A percentile compares a stretch with the other conserved stretches of the same genome.
Evolutionary conservation across 768 basidiomycete genomes (phyloP).

Genomic region (Leccinum broughii): DNA sequence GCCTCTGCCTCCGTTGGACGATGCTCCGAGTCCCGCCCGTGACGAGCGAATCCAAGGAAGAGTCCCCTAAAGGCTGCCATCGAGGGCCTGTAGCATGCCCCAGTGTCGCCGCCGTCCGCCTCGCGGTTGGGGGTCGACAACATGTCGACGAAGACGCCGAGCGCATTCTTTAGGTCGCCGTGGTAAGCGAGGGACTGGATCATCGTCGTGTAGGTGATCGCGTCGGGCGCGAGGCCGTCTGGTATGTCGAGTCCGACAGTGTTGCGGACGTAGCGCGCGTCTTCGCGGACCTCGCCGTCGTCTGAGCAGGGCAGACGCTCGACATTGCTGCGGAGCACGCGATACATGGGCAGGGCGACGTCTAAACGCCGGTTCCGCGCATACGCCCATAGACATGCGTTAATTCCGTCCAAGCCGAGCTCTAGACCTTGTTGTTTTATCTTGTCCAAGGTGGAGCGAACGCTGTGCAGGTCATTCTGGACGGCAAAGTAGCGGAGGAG

Average conservation of each 20-base stretch:
- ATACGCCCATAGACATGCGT: constrained; percentile 72
- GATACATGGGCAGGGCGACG: constrained; percentile 62
- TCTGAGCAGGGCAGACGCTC: constrained; percentile 36
- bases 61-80: constrained; percentile 64
- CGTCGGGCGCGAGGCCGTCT: constrained; percentile 51
- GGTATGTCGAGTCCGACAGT: constrained; percentile 47
- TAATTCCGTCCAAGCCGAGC: constrained; percentile 65
- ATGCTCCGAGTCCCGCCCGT: constrained; percentile 40
- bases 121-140: constrained; percentile 45
- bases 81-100: constrained; percentile 42
- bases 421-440: constrained; percentile 52
- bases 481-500: constrained; percentile 56
- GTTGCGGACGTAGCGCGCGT: constrained; percentile 40
- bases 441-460: constrained; percentile 54
- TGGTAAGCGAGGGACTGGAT: constrained; percentile 72
- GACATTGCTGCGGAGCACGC: constrained; percentile 56
- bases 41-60: constrained; percentile 72
- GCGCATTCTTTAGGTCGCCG: constrained; percentile 58
- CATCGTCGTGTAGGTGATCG: constrained; percentile 64
- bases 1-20: not conserved
- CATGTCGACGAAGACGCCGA: constrained; percentile 70
- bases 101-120: constrained; percentile 25
- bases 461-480: constrained; percentile 47
- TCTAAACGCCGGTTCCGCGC: constrained; percentile 52
- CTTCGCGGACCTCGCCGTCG: constrained; percentile 38